These are phyloP conservation scores for Antrodiella citrinella DNA, from an alignment of 768 basidiomycete species.

Conservation along the genomic window DNA sequence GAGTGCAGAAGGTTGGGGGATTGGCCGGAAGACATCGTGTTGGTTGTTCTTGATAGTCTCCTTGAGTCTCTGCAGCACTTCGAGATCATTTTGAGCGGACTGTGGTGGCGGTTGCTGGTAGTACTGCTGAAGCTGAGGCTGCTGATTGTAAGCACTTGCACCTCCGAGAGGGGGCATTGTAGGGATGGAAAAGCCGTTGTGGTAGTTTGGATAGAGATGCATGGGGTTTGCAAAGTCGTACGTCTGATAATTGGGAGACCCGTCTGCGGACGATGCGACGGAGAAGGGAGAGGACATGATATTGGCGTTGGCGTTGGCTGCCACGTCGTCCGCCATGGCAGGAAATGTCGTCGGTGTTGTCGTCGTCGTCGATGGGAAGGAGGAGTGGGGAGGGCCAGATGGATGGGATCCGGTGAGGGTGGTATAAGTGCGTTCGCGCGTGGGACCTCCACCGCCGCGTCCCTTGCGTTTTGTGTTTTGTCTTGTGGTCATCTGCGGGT, in stretches of 20 bases:
- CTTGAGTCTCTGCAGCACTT: constrained; percentile 70
- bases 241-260: constrained; percentile 10
- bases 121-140: neutral
- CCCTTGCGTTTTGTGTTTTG: constrained; percentile 60
- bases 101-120: constrained; percentile 13
- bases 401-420: constrained; percentile 48
- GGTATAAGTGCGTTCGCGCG: constrained; percentile 61
- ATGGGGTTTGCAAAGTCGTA: constrained; percentile 21
- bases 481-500: constrained; percentile 41
- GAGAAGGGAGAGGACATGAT: constrained; percentile 33
- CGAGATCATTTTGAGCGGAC: constrained; percentile 59
- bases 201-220: constrained; percentile 29
- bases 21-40: constrained; percentile 61
- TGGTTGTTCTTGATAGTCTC: constrained; percentile 62
- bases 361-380: neutral
- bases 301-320: constrained; percentile 27
- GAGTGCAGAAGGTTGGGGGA: constrained; percentile 58
- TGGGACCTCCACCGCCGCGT: constrained; percentile 42
- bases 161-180: constrained; percentile 20
- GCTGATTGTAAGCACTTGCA: constrained; percentile 16
- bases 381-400: too few species aligned
- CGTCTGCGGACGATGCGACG: constrained; percentile 26
- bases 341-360: constrained; percentile 39
- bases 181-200: constrained; percentile 25
- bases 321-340: constrained; percentile 43